A percentile compares a stretch with the other conserved stretches of the same genome.
These are phyloP conservation scores for Aciculosporium take DNA, from an alignment of 2,329 filamentous ascomycete species.

Conservation along the genomic window DNA sequence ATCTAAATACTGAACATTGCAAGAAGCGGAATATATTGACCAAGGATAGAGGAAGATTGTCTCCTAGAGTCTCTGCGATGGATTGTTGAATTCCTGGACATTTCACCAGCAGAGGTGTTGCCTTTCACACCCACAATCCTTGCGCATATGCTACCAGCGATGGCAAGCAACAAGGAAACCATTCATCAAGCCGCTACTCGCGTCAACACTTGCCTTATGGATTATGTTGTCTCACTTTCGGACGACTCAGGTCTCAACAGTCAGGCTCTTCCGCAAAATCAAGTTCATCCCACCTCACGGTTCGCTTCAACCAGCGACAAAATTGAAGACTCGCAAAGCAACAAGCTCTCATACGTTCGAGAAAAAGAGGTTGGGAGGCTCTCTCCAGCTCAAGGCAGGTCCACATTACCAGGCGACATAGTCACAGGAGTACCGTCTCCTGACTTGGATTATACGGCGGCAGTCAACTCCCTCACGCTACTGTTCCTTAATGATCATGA, in stretches of 20 bases:
- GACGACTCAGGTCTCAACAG: constrained; percentile 40
- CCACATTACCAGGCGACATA: constrained; percentile 30
- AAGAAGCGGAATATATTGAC: constrained; percentile 3
- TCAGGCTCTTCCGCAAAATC: constrained; percentile 10
- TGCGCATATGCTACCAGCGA: constrained; percentile 80
- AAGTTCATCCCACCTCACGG: constrained; percentile 23
- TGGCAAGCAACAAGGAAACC: constrained; percentile 81
- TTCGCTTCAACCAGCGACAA: constrained; percentile 30
- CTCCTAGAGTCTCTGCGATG: constrained; percentile 81
- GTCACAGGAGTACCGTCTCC: constrained; percentile 31
- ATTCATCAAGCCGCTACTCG: constrained; percentile 78
- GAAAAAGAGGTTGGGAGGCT: constrained; percentile 39
- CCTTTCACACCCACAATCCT: constrained; percentile 87
- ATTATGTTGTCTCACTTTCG: constrained; percentile 83
- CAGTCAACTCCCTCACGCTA: constrained; percentile 82
- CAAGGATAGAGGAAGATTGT: constrained; percentile 63
- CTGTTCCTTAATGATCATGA: constrained; percentile 96
- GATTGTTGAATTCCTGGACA: constrained; percentile 94
- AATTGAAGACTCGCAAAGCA: constrained; percentile 32
- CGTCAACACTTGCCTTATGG: constrained; percentile 83
- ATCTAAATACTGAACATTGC: not conserved
- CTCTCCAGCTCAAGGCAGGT: constrained; percentile 34
- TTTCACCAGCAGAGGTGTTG: constrained; percentile 91
- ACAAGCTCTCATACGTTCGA: constrained; percentile 36
- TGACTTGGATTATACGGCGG: constrained; percentile 90